A percentile compares a stretch with the other conserved stretches of the same genome.
These are phyloP conservation scores for Suillus lakei DNA, from an alignment of 768 basidiomycete genomes.

Conservation along the genomic window DNA sequence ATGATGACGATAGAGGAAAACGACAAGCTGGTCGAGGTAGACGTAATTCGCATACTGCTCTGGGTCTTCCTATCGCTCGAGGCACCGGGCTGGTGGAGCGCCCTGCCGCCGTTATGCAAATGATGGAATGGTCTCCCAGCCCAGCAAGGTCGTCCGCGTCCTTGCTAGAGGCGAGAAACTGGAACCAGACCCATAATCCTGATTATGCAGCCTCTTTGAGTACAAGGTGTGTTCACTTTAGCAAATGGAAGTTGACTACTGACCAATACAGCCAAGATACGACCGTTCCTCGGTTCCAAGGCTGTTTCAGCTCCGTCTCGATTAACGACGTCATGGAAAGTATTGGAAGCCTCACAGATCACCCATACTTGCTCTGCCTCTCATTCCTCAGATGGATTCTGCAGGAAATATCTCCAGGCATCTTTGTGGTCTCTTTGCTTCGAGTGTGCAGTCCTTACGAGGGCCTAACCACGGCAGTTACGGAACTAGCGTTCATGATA, in stretches of 20 bases:
- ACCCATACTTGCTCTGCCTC: constrained; percentile 5
- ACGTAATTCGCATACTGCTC: constrained; percentile 29
- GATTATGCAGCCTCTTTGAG: not conserved
- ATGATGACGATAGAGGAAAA: constrained; percentile 40
- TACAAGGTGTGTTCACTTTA: constrained; percentile 6
- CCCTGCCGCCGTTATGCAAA: constrained; percentile 76
- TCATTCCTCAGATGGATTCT: constrained; percentile 3
- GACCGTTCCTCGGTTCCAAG: constrained; percentile 7
- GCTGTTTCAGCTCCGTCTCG: constrained; percentile 5
- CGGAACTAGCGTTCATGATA: constrained; percentile 3
- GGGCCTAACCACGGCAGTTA: constrained; percentile 1
- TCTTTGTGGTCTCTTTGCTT: constrained; percentile 10
- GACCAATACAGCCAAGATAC: constrained; percentile 7
- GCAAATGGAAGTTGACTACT: not conserved
- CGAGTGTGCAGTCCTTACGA: constrained; percentile 1
- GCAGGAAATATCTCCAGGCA: constrained; percentile 7
- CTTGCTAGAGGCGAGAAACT: constrained; percentile 86
- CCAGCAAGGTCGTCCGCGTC: constrained; percentile 76
- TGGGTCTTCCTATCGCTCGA: constrained; percentile 22
- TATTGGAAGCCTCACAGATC: constrained; percentile 8
- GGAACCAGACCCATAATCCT: constrained; percentile 49
- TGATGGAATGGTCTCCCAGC: constrained; percentile 81
- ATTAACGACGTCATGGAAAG: constrained; percentile 5
- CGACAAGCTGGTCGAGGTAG: constrained; percentile 32
- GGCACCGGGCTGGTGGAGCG: constrained; percentile 68